Conservation (phyloP, 2,329 filamentous ascomycete species). For the Didymella keratinophila region DNA sequence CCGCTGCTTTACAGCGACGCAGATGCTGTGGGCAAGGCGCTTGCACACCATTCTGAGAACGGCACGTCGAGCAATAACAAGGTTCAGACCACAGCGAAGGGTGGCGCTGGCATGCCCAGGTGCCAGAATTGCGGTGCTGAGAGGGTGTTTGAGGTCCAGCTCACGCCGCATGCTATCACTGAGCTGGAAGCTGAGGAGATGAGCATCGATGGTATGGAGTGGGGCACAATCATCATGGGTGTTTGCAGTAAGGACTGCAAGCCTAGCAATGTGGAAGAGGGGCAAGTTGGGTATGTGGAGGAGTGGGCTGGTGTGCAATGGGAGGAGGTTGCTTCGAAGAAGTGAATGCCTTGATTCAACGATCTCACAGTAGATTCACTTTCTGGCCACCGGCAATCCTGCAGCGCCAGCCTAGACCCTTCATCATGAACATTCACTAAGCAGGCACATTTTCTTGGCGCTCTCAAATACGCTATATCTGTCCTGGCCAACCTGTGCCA, state of each 20-base stretch:
- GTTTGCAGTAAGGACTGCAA: slow-evolving; percentile 84
- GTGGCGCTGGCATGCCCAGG: slow-evolving; percentile 66
- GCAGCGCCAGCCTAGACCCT: too few relatives aligned
- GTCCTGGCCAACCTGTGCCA: background rate
- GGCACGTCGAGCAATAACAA: slow-evolving; percentile 37
- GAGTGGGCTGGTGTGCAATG: slow-evolving; percentile 99
- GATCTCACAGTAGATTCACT: background rate
- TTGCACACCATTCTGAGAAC: slow-evolving; percentile 54
- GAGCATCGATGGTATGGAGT: slow-evolving; percentile 87
- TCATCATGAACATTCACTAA: background rate
- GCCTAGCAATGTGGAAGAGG: slow-evolving; percentile 64
- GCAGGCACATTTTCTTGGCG: background rate
- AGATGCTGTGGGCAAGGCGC: slow-evolving; percentile 74
- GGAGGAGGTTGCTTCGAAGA: slow-evolving; percentile 71
- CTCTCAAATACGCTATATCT: background rate
- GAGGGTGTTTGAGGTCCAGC: slow-evolving; percentile 88
- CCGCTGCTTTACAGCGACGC: slow-evolving; percentile 78
- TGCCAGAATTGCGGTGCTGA: slow-evolving; percentile 78
- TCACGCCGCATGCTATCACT: slow-evolving; percentile 88
- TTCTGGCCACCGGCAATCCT: background rate
- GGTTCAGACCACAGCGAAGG: slow-evolving; percentile 36
- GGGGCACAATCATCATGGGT: slow-evolving; percentile 89
- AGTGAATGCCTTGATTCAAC: slow-evolving; percentile 6
- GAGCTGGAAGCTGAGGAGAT: slow-evolving; percentile 80
- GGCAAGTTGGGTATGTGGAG: slow-evolving; percentile 80